Percentiles rank a stretch among this genome's conserved stretches.
Evolutionary conservation across 2,329 filamentous ascomycete species (phyloP).

Genomic region (Neofusicoccum cordaticola): DNA sequence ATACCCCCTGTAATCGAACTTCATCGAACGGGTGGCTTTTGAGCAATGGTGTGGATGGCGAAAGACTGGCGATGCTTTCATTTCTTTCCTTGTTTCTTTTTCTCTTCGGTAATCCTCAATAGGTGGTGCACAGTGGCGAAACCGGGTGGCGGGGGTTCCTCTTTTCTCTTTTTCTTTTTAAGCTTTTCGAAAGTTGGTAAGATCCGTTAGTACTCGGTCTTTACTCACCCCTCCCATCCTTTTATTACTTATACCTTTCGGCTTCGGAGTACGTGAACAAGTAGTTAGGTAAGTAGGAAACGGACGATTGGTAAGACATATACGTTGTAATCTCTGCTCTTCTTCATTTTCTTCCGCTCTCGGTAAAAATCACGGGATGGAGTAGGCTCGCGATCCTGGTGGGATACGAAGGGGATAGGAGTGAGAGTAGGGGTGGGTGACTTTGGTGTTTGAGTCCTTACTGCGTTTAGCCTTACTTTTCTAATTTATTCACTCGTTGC

Average conservation of each 20-base stretch:
- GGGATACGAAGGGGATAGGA: neutral
- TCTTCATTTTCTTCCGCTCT: too few relatives aligned
- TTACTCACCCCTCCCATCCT: neutral
- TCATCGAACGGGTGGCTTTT: neutral
- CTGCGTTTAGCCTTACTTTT: neutral
- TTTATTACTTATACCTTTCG: neutral
- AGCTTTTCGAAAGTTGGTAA: neutral
- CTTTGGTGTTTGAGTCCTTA: neutral
- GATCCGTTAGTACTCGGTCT: neutral
- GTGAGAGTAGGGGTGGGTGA: neutral
- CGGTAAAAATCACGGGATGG: neutral
- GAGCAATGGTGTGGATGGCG: neutral
- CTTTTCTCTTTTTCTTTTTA: neutral
- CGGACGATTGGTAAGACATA: too few relatives aligned
- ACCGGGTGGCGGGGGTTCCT: too few relatives aligned
- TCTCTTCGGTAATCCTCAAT: neutral
- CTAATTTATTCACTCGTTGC: neutral
- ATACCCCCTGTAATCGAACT: conserved; percentile 5
- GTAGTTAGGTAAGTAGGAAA: neutral
- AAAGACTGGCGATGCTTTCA: neutral
- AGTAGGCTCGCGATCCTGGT: neutral
- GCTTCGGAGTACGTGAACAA: neutral
- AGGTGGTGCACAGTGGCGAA: neutral
- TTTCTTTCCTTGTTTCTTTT: neutral
- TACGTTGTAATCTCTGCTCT: neutral